These are phyloP conservation scores for Lagerstroemia speciosa DNA, from an alignment of 345 rosid genomes.

Conservation along the genomic window DNA sequence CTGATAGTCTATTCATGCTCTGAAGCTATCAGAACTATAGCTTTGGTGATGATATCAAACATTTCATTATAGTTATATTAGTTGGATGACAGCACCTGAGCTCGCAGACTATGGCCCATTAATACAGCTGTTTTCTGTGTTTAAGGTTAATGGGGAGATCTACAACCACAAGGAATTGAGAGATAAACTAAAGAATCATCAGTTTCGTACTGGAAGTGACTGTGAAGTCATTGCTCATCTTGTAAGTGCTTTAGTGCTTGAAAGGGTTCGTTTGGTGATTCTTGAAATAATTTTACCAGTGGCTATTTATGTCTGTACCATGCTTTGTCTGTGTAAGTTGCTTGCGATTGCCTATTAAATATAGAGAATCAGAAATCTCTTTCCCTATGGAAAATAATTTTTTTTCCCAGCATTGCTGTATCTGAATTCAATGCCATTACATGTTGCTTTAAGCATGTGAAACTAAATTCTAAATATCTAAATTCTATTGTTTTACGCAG, in stretches of 20 bases:
- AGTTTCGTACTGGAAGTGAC: conserved; percentile 85
- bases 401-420: background rate
- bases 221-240: conserved; percentile 92
- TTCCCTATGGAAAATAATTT: background rate
- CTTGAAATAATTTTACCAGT: background rate
- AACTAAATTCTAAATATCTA: background rate
- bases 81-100: background rate
- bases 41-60: background rate
- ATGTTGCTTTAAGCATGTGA: background rate
- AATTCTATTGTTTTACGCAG: conserved; percentile 18
- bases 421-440: background rate
- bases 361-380: background rate
- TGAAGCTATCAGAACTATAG: background rate
- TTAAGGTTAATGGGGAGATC: conserved; percentile 92
- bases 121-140: conserved; percentile 1
- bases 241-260: conserved; percentile 26
- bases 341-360: background rate
- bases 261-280: background rate
- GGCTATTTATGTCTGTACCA: background rate
- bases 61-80: no score
- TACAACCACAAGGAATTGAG: conserved; percentile 84
- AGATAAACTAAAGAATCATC: conserved; percentile 49
- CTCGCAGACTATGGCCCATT: background rate
- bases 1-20: background rate
- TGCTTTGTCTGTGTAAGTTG: background rate